These are phyloP conservation scores for Avicennia marina DNA, from an alignment of 257 asterid genomes.

Conservation along the genomic window DNA sequence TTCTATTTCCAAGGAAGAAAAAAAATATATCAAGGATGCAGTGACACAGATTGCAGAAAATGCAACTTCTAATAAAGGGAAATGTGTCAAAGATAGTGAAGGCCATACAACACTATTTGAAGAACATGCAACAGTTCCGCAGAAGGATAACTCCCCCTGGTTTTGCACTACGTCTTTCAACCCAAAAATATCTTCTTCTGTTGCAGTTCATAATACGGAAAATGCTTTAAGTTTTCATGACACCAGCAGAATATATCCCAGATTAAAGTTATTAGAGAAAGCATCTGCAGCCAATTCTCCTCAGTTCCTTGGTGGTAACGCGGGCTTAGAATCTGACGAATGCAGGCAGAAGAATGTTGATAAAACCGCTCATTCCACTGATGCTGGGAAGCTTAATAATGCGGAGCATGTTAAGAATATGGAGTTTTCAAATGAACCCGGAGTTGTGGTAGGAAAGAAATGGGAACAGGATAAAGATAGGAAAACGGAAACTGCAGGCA, in stretches of 20 bases:
- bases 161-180: conserved; percentile 50
- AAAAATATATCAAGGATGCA: conserved; percentile 20
- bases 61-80: conserved; percentile 26
- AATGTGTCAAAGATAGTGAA: conserved; percentile 26
- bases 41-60: conserved; percentile 26
- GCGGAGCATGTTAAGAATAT: conserved; percentile 31
- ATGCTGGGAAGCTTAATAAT: conserved; percentile 28
- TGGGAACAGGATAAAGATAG: conserved; percentile 28
- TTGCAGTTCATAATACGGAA: conserved; percentile 36
- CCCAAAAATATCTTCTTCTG: conserved; percentile 29
- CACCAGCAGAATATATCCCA: conserved; percentile 22
- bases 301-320: neutral
- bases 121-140: conserved; percentile 29
- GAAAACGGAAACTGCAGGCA: conserved; percentile 43
- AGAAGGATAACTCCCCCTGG: conserved; percentile 52
- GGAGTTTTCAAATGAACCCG: conserved; percentile 29
- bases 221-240: conserved; percentile 29
- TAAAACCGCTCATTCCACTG: conserved; percentile 16
- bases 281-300: neutral
- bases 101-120: conserved; percentile 24
- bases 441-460: conserved; percentile 31
- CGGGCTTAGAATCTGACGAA: conserved; percentile 26
- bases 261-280: conserved; percentile 34
- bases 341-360: conserved; percentile 21
- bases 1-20: conserved; percentile 37